These are phyloP conservation scores for Populus hybrid DNA, from an alignment of 441 rosid genomes.

Conservation along the genomic window DNA sequence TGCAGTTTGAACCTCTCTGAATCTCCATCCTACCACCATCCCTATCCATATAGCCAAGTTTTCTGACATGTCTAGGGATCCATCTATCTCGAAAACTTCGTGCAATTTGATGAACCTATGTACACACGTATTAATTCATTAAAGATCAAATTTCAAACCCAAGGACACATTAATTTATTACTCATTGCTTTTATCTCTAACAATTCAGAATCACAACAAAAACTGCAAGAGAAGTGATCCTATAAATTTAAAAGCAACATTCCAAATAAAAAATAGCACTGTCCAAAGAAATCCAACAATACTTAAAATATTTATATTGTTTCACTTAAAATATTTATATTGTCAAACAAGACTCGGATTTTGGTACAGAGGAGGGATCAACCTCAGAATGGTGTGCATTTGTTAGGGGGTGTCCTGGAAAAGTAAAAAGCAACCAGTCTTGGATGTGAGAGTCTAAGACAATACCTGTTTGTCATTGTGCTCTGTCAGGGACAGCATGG, in stretches of 20 bases:
- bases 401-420: no score
- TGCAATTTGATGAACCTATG: conserved; percentile 95
- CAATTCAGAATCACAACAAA: no score
- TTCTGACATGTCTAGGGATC: conserved; percentile 70
- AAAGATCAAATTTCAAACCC: conserved; percentile 5
- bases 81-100: conserved; percentile 83
- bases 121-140: conserved; percentile 9
- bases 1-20: conserved; percentile 37
- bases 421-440: neutral
- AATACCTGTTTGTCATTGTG: conserved; percentile 87
- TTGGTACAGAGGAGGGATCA: neutral
- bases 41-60: conserved; percentile 50
- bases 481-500: conserved; percentile 89
- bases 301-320: no score
- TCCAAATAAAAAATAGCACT: no score
- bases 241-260: no score
- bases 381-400: no score
- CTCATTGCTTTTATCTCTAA: neutral
- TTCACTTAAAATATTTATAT: neutral
- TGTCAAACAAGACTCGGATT: neutral
- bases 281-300: no score
- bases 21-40: conserved; percentile 55
- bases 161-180: neutral
- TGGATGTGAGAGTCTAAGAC: conserved; percentile 8
- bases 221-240: neutral